These are phyloP conservation scores for Pichia sp. DNA, from an alignment of 1,139 yeast genomes.

Conservation along the genomic window DNA sequence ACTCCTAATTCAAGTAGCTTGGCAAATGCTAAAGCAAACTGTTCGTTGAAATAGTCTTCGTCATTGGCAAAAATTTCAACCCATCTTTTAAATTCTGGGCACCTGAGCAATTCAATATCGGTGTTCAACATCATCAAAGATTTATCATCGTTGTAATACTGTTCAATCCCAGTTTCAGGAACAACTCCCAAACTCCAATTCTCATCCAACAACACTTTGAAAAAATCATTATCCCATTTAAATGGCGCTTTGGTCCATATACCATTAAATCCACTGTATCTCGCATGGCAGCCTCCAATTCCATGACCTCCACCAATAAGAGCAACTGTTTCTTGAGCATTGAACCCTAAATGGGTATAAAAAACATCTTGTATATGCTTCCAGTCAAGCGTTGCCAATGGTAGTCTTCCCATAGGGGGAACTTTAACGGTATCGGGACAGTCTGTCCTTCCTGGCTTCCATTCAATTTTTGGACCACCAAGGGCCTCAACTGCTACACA, in stretches of 20 bases:
- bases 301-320: slow-evolving; percentile 60
- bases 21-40: slow-evolving; percentile 65
- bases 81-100: slow-evolving; percentile 58
- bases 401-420: slow-evolving; percentile 61
- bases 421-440: slow-evolving; percentile 47
- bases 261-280: slow-evolving; percentile 45
- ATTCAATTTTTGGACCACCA: slow-evolving; percentile 56
- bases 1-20: slow-evolving; percentile 75
- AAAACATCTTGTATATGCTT: slow-evolving; percentile 54
- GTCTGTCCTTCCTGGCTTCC: slow-evolving; percentile 64
- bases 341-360: slow-evolving; percentile 53
- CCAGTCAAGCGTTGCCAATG: slow-evolving; percentile 51
- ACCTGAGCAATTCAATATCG: slow-evolving; percentile 70
- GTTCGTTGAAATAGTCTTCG: slow-evolving; percentile 63
- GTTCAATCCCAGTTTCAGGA: slow-evolving; percentile 41
- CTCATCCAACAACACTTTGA: slow-evolving; percentile 33
- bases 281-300: slow-evolving; percentile 59
- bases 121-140: slow-evolving; percentile 84
- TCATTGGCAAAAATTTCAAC: slow-evolving; percentile 71
- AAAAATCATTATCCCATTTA: slow-evolving; percentile 39
- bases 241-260: slow-evolving; percentile 39
- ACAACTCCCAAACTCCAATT: slow-evolving; percentile 36
- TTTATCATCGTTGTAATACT: slow-evolving; percentile 36
- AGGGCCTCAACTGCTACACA: slow-evolving; percentile 54
- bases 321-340: slow-evolving; percentile 60